Conservation (phyloP, 2,329 filamentous ascomycete species). For the Massarina eburnea region DNA sequence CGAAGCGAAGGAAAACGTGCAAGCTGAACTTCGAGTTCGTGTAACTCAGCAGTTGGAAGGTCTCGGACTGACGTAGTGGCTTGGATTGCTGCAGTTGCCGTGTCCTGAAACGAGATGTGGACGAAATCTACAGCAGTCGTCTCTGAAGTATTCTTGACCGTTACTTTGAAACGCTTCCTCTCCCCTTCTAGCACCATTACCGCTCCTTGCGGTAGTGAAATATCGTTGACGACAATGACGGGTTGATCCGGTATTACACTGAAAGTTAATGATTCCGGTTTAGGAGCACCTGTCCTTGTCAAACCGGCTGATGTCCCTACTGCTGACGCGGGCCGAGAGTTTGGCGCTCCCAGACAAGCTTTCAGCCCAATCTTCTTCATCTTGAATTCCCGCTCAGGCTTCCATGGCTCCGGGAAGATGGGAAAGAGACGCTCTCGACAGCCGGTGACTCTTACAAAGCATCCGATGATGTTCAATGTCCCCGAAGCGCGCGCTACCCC, state of each 20-base stretch:
- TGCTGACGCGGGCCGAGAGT: slow-evolving; percentile 40
- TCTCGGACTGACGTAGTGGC: slow-evolving; percentile 75
- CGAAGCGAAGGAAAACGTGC: slow-evolving; percentile 67
- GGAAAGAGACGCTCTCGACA: slow-evolving; percentile 83
- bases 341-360: slow-evolving; percentile 53
- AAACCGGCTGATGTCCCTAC: slow-evolving; percentile 26
- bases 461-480: slow-evolving; percentile 72
- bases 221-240: slow-evolving; percentile 71
- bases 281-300: slow-evolving; percentile 29
- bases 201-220: slow-evolving; percentile 78
- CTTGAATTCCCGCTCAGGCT: slow-evolving; percentile 67
- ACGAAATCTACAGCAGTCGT: slow-evolving; percentile 77
- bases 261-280: slow-evolving; percentile 56
- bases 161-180: slow-evolving; percentile 73
- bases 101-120: slow-evolving; percentile 87
- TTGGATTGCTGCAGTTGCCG: slow-evolving; percentile 76
- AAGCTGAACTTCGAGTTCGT: slow-evolving; percentile 82
- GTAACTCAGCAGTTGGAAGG: slow-evolving; percentile 74
- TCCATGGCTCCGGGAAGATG: slow-evolving; percentile 78
- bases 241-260: slow-evolving; percentile 82
- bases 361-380: slow-evolving; percentile 72
- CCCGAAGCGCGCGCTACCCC: slow-evolving; percentile 71
- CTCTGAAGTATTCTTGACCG: slow-evolving; percentile 73
- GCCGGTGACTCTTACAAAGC: slow-evolving; percentile 74
- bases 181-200: slow-evolving; percentile 95